phyloP scores from a whole-genome alignment of 129 eudicot genomes.

The Tagetes patula region DNA sequence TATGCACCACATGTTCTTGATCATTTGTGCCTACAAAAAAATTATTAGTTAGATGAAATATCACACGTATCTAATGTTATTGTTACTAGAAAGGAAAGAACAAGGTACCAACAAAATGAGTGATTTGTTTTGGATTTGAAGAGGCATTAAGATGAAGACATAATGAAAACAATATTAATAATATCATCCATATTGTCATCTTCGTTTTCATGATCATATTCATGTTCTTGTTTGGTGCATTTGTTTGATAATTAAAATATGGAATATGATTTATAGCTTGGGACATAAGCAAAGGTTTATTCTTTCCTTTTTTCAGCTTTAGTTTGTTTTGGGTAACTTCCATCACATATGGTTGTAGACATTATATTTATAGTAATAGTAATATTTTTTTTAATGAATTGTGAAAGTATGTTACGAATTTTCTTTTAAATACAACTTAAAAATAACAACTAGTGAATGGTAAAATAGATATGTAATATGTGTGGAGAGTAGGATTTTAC shows the following conservation, averaged over 20 bases:
- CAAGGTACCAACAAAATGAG: constrained; percentile 12
- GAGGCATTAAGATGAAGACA: constrained; percentile 28
- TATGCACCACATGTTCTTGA: background rate
- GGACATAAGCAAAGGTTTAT: constrained; percentile 21
- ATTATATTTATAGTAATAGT: no score
- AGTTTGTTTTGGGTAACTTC: background rate
- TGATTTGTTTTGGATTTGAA: constrained; percentile 7
- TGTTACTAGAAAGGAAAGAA: background rate
- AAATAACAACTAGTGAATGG: no score
- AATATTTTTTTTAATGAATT: background rate
- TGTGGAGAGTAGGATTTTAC: no score
- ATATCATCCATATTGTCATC: constrained; percentile 12
- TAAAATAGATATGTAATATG: no score
- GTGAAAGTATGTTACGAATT: no score
- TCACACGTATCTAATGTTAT: background rate
- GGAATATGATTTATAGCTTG: constrained; percentile 18
- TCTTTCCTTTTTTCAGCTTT: constrained; percentile 15
- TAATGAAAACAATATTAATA: background rate
- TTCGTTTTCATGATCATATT: background rate
- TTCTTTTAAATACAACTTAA: no score
- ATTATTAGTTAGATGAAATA: background rate
- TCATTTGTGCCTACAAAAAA: constrained; percentile 2
- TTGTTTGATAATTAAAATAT: background rate
- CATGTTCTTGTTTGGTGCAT: background rate
- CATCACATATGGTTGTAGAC: background rate